Conservation (phyloP, 2,329 filamentous ascomycete genomes). For the Colletotrichum sp. region DNA sequence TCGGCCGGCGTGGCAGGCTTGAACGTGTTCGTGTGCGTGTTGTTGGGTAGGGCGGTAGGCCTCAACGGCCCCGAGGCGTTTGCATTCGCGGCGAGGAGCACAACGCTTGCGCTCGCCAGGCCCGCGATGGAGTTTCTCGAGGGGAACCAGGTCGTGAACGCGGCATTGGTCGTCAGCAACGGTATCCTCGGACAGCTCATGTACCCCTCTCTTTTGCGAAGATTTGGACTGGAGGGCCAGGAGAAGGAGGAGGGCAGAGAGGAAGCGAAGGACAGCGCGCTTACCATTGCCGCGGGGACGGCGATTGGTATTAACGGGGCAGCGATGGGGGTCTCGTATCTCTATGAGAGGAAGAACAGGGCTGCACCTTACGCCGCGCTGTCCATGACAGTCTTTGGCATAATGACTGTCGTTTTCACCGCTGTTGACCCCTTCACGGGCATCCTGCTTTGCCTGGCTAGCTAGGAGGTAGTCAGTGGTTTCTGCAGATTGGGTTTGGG, state of each 20-base stretch:
- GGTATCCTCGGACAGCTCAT: conserved; percentile 50
- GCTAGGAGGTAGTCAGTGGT: not conserved
- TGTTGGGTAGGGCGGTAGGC: conserved; percentile 39
- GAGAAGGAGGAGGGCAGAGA: not conserved
- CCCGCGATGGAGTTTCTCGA: conserved; percentile 49
- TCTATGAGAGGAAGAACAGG: conserved; percentile 57
- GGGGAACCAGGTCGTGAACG: conserved; percentile 52
- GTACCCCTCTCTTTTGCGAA: conserved; percentile 39
- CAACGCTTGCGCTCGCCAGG: conserved; percentile 54
- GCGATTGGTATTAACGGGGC: conserved; percentile 63
- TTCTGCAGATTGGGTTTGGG: not conserved
- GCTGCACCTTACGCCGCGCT: conserved; percentile 62
- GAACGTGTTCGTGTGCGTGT: conserved; percentile 48
- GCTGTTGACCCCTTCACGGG: conserved; percentile 50
- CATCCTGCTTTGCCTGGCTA: conserved; percentile 32
- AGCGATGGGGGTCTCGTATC: conserved; percentile 63
- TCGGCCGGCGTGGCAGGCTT: conserved; percentile 40
- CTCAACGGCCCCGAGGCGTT: conserved; percentile 39
- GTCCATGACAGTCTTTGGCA: conserved; percentile 62
- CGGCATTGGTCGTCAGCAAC: conserved; percentile 55
- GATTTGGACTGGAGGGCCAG: conserved; percentile 27
- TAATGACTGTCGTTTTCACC: conserved; percentile 60
- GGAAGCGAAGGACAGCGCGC: conserved; percentile 25
- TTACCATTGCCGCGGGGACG: conserved; percentile 54
- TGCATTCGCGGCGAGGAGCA: conserved; percentile 54